These are phyloP conservation scores for Penicillium crystallinum DNA, from an alignment of 495 filamentous ascomycete species.

Conservation along the genomic window DNA sequence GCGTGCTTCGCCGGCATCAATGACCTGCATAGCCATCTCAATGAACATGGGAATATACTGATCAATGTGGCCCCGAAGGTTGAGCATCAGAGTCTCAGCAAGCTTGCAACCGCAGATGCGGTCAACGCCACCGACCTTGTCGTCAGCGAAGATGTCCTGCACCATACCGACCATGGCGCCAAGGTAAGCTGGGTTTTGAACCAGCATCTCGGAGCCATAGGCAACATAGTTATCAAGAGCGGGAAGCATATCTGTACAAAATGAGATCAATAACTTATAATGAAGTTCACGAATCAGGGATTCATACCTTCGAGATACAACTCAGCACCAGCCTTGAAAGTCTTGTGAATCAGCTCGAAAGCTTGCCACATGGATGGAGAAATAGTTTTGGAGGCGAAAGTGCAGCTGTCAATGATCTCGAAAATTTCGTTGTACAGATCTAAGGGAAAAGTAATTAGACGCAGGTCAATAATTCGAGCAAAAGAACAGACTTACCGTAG, in stretches of 20 bases:
- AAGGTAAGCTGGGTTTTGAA: conserved; percentile 79
- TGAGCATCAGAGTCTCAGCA: conserved; percentile 93
- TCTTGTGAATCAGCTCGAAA: conserved; percentile 92
- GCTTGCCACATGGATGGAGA: conserved; percentile 97
- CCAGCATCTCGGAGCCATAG: conserved; percentile 74
- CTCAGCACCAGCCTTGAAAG: conserved; percentile 95
- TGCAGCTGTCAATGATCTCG: conserved; percentile 98
- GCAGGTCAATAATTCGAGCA: background rate
- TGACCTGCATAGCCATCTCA: conserved; percentile 77
- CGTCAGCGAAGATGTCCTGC: conserved; percentile 67
- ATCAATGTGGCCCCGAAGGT: conserved; percentile 86
- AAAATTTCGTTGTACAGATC: conserved; percentile 97
- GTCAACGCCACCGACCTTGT: conserved; percentile 90
- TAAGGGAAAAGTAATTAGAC: conserved; percentile 13
- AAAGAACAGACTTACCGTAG: conserved; percentile 50
- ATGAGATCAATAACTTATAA: background rate
- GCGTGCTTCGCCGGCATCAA: conserved; percentile 65
- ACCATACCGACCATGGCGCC: conserved; percentile 83
- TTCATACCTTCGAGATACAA: conserved; percentile 72
- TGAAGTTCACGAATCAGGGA: too few species aligned
- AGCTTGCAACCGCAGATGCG: conserved; percentile 99
- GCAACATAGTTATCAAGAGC: conserved; percentile 95
- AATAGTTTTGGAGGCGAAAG: conserved; percentile 94
- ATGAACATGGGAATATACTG: conserved; percentile 81
- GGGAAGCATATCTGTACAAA: conserved; percentile 76